Evolutionary conservation across 1,139 yeast genomes (phyloP).

Genomic region (Sugiyamaella novakii): DNA sequence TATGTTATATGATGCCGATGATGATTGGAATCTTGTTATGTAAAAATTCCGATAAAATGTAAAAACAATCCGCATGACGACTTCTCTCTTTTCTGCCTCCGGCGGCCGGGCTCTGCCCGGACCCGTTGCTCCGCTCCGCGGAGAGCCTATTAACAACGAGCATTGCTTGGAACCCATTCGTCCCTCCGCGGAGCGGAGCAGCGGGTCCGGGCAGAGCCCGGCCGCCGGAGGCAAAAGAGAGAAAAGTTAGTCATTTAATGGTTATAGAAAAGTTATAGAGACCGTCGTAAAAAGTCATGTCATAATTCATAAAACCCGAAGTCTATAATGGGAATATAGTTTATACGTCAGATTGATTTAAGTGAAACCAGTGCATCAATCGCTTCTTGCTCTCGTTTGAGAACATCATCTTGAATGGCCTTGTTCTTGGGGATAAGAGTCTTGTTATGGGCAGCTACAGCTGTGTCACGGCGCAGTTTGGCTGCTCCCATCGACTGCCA

Average conservation of each 20-base stretch:
- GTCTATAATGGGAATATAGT: neutral
- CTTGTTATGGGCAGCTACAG: neutral
- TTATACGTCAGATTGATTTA: conserved; percentile 26
- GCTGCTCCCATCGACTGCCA: conserved; percentile 89
- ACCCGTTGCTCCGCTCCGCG: neutral
- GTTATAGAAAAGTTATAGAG: no score
- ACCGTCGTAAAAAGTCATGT: conserved; percentile 1
- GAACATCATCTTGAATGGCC: conserved; percentile 11
- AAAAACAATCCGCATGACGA: conserved; percentile 15
- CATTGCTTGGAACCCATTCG: no score
- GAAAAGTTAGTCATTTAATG: no score
- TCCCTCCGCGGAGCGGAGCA: no score
- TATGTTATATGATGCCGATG: conserved; percentile 18
- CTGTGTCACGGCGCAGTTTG: conserved; percentile 35
- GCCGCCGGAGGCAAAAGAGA: no score
- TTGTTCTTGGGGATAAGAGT: conserved; percentile 2
- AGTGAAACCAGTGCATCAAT: conserved; percentile 45
- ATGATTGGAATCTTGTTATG: conserved; percentile 11
- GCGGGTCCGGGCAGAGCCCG: no score
- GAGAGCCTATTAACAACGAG: no score
- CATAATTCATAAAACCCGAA: conserved; percentile 14
- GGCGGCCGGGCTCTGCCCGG: conserved; percentile 13
- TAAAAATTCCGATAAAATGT: conserved; percentile 17
- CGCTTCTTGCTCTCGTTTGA: conserved; percentile 43
- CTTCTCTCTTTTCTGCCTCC: neutral